Base-by-base conservation (phyloP, 768 basidiomycete species). In the Xerocomellus intermedius region DNA sequence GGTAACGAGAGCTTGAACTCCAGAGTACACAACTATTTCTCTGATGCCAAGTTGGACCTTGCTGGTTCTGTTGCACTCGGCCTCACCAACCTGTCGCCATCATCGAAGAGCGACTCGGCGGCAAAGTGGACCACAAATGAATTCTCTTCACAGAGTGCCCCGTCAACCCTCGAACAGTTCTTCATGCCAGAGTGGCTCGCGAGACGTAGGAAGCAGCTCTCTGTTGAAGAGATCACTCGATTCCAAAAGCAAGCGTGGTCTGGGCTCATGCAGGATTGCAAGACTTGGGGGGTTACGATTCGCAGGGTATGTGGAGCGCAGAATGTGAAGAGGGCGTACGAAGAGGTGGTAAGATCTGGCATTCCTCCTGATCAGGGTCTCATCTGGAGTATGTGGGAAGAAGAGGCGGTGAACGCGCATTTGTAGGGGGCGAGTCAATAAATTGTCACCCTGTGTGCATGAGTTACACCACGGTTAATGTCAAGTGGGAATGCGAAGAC, bases 171-270 rank as follows among this genome's bases (percentile, higher is more conserved):
- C 12, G 84, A 86, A 58, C 68, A 69, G 14, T 88, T 88, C 65
- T 88, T 88, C 69, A 86, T 83, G 83, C 77, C 78, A 3, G 83
- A 86, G 66, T 88, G 87, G 87, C 73, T 88, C 2, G 74, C 78
- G 41, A 71, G 77, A 21, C 82, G 85, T 14, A 76, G 73, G 61
- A 70, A 72, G 45, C 76, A 84, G 56, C 69, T 86, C 2, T 66
- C 78, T 0, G 58, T 77, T 0, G 45, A 63, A 13, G 75, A 82
- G 53, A 84, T 88, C 46, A 75, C 77, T 39, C 52, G 50, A 10
- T 63, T 79, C 57, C 87, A 87, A 63, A 71, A 75, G 43, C 44
- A 68, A 10, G 87, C 83, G 7, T 88, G 86, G 86, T 70, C 64
- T n/a, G 77, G 72, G 26, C 64, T 88, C 49, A 83, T 87, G 81